Evolutionary conservation across 2,329 filamentous ascomycete genomes (phyloP), one percentile per base, ranked within the genome.

Genomic region (Diaporthe amygdali): DNA sequence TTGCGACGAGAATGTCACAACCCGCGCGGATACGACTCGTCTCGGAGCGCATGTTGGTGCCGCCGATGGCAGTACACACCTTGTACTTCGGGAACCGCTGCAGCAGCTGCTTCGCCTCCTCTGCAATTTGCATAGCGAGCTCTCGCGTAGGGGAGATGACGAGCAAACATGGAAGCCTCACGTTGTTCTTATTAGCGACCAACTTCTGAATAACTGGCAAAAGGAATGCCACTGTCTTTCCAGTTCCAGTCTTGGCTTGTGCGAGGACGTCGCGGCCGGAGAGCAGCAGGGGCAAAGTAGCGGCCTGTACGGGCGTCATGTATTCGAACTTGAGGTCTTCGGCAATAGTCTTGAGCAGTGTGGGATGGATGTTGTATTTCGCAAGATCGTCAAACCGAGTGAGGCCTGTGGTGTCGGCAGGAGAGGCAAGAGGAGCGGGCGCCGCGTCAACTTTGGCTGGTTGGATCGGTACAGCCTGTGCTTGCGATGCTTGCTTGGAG

Each of bases 221-320:
- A 44, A 97, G 86, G 82, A 97, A 97, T 59, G 92, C 94, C 69
- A 96, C 82, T 0, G 94, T 97, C 83, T 97, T 97, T 76, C 94
- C 94, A 0, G 94, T 97, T 75, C 94, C 94, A 0, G 94, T 97
- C 84, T 93, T 95, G 66, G 94, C 94, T 81, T 96, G 94, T 8
- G 94, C 94, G 71, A 97, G 84, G 71, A 90, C 84, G 77, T 89
- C 87, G 66, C 76, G 79, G 32, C 82, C 80, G n/a, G 83, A 82
- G 14, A 87, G 82, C 68, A 88, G 82, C 66, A 84, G 81, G 71
- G 81, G 78, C 15, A 89, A 80, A 3, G 86, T 88, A 20, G 86
- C 84, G 20, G 86, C 84, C 79, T 89, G 87, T 2, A 89, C 87
- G 15, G 87, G 85, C 71, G 85, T 87, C 87, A 89, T 88, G 77